Evolutionary conservation across 2,329 filamentous ascomycete species (phyloP).

Genomic region (Microsporum ferrugineum): DNA sequence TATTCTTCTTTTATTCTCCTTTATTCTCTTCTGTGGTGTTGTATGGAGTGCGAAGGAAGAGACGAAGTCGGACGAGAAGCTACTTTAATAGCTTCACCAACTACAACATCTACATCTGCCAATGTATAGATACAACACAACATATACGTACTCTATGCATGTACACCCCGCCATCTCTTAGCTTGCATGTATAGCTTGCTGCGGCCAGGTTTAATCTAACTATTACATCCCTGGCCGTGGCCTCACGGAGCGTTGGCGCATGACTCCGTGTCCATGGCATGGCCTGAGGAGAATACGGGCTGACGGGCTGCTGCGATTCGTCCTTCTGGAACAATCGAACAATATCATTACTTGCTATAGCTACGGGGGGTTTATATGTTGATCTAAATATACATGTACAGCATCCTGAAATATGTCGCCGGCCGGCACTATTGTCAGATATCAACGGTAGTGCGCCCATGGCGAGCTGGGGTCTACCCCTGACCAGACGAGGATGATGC

Average conservation of each 20-base stretch:
- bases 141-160: not conserved
- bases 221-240: not conserved
- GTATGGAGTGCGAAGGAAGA: not conserved
- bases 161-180: not conserved
- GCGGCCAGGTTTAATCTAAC: not conserved
- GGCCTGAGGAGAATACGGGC: not conserved
- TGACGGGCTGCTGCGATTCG: not conserved
- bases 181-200: not conserved
- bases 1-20: not conserved
- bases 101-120: not conserved
- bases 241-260: not conserved
- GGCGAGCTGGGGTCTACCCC: slow-evolving; percentile 3
- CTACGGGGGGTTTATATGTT: not conserved
- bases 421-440: not conserved
- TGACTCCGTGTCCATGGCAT: not conserved
- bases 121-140: too few relatives aligned
- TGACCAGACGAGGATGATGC: not conserved
- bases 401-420: not conserved
- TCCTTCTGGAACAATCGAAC: not conserved
- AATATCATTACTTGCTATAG: not conserved
- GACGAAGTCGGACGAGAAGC: not conserved
- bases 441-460: slow-evolving; percentile 1
- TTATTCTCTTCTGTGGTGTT: not conserved
- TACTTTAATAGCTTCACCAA: not conserved
- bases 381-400: not conserved